phyloP scores from a whole-genome alignment of 2,329 filamentous ascomycete genomes.

The Cladophialophora chaetospira region DNA sequence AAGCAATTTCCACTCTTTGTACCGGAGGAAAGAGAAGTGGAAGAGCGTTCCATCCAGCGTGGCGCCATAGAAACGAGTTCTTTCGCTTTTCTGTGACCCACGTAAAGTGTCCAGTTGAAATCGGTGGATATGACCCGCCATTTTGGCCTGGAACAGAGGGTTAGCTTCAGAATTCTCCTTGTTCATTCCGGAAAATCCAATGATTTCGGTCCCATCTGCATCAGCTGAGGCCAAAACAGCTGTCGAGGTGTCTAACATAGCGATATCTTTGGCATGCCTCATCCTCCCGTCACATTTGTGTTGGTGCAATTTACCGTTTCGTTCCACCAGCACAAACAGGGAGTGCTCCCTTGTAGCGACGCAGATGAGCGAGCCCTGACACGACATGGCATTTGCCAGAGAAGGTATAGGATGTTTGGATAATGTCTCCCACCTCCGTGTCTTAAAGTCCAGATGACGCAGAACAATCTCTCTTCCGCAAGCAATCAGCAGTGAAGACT shows the following conservation, averaged over 20 bases:
- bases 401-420: slow-evolving; percentile 49
- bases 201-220: slow-evolving; percentile 19
- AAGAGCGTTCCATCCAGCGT: slow-evolving; percentile 70
- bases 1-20: slow-evolving; percentile 67
- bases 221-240: slow-evolving; percentile 24
- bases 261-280: slow-evolving; percentile 23
- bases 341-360: slow-evolving; percentile 59
- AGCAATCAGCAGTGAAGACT: slow-evolving; percentile 48
- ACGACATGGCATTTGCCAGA: slow-evolving; percentile 53
- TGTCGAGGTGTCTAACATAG: slow-evolving; percentile 16
- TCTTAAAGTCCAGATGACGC: slow-evolving; percentile 45
- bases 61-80: slow-evolving; percentile 58
- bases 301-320: slow-evolving; percentile 38
- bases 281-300: slow-evolving; percentile 38
- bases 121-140: slow-evolving; percentile 28
- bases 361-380: slow-evolving; percentile 51
- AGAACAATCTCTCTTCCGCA: slow-evolving; percentile 48
- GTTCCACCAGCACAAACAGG: slow-evolving; percentile 43
- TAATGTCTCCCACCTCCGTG: slow-evolving; percentile 45
- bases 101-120: slow-evolving; percentile 11
- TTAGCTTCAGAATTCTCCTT: slow-evolving; percentile 14
- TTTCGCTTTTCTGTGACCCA: background rate
- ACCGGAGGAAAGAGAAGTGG: slow-evolving; percentile 67
- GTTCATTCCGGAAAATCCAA: slow-evolving; percentile 23
- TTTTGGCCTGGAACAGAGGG: slow-evolving; percentile 26